These are phyloP conservation scores for Hypoxylon sp. DNA, from an alignment of 2,329 filamentous ascomycete genomes.

Conservation along the genomic window DNA sequence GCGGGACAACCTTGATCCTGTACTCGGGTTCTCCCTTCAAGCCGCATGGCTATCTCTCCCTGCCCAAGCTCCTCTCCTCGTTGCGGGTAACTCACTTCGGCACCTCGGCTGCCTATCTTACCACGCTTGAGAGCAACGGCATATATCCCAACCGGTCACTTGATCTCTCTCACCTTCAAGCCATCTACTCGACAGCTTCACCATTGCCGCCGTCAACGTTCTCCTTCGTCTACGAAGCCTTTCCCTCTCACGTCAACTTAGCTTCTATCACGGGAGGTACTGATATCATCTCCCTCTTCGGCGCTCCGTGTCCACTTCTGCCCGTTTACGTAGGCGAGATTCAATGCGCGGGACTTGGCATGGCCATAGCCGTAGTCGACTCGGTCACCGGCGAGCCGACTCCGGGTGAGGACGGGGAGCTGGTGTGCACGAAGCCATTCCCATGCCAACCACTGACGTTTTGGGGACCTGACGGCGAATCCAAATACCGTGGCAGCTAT, in stretches of 20 bases:
- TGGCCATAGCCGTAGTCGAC: constrained; percentile 73
- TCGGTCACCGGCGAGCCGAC: constrained; percentile 62
- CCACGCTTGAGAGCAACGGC: constrained; percentile 82
- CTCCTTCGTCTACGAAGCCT: constrained; percentile 83
- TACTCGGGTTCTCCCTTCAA: constrained; percentile 94
- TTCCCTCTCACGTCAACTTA: constrained; percentile 82
- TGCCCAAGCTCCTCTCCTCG: constrained; percentile 82
- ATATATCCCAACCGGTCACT: constrained; percentile 65
- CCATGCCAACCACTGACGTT: constrained; percentile 91
- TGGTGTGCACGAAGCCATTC: constrained; percentile 87
- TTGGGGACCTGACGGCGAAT: constrained; percentile 75
- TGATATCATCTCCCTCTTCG: constrained; percentile 95
- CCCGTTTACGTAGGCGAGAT: constrained; percentile 78
- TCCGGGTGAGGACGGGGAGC: constrained; percentile 78
- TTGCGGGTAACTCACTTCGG: constrained; percentile 91
- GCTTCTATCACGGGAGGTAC: constrained; percentile 95
- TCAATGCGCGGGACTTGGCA: constrained; percentile 79
- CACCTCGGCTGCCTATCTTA: constrained; percentile 93
- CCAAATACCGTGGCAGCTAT: constrained; percentile 84
- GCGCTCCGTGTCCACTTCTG: constrained; percentile 78
- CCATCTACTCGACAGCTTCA: constrained; percentile 93
- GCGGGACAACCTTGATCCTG: constrained; percentile 81
- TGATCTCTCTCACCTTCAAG: constrained; percentile 72
- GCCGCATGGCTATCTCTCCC: constrained; percentile 78
- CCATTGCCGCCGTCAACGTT: constrained; percentile 94